A percentile compares a stretch with the other conserved stretches of the same genome.
phyloP scores from a whole-genome alignment of 441 rosid genomes.

The Populus hybrid region DNA sequence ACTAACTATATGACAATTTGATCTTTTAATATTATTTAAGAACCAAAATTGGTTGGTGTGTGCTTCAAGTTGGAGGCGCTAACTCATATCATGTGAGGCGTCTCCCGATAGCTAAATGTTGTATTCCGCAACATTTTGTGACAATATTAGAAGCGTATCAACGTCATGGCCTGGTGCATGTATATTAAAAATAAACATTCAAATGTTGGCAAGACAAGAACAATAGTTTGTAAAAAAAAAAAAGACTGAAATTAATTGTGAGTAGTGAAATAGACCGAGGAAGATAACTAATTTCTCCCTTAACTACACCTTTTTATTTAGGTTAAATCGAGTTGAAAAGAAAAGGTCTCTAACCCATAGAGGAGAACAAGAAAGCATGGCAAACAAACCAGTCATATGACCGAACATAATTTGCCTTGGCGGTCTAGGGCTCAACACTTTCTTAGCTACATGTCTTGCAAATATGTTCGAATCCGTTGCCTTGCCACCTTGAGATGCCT shows the following conservation, averaged over 20 bases:
- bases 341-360: constrained; percentile 54
- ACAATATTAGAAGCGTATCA: no score
- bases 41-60: no score
- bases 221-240: no score
- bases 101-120: fast-evolving
- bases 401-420: constrained; percentile 54
- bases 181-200: no score
- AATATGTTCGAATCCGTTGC: constrained; percentile 41
- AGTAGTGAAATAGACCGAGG: no score
- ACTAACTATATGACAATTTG: no score
- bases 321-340: constrained; percentile 36
- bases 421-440: constrained; percentile 48
- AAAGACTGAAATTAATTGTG: no score
- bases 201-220: no score
- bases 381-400: constrained; percentile 53
- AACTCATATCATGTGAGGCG: fast-evolving
- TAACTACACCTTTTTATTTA: constrained; percentile 28
- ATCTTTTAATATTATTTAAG: no score
- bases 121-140: fast-evolving
- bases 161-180: no score
- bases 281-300: no score
- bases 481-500: constrained; percentile 45
- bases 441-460: constrained; percentile 56
- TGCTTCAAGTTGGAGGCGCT: no score
- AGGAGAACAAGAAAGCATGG: constrained; percentile 54